phyloP scores from a whole-genome alignment of 108 stramenopile species.

The Pseudonitzschia pungens region DNA sequence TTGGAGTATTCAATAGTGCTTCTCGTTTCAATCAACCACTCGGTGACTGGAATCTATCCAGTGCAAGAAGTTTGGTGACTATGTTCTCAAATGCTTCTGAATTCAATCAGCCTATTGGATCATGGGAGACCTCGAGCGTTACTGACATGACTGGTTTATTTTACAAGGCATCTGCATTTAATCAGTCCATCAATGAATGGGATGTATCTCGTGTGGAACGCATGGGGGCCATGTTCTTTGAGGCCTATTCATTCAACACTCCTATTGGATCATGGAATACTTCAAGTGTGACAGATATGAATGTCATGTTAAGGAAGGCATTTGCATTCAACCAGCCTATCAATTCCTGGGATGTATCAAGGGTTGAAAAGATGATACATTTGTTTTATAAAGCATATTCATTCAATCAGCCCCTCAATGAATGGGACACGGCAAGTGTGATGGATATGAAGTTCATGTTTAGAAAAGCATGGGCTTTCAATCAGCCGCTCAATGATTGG shows the following conservation, averaged over 20 bases:
- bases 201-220: conserved; percentile 4
- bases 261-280: conserved; percentile 1
- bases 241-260: conserved; percentile 12
- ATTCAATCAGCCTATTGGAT: not conserved
- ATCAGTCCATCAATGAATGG: not conserved
- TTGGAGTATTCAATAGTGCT: not conserved
- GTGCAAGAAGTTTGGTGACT: not conserved
- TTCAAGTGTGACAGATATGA: not conserved
- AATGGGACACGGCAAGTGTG: not conserved
- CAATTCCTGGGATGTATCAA: not conserved
- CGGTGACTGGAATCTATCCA: not conserved
- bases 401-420: conserved; percentile 32
- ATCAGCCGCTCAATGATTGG: conserved; percentile 24
- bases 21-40: not conserved
- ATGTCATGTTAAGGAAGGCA: not conserved
- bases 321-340: not conserved
- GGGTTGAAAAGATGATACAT: conserved; percentile 20
- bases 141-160: not conserved
- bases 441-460: conserved; percentile 23
- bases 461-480: conserved; percentile 14
- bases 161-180: not conserved
- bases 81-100: not conserved
- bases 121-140: not conserved
- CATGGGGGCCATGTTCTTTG: conserved; percentile 21
- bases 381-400: conserved; percentile 21